Conservation (phyloP, 208 protist genomes). For the Phytomonas francai region DNA sequence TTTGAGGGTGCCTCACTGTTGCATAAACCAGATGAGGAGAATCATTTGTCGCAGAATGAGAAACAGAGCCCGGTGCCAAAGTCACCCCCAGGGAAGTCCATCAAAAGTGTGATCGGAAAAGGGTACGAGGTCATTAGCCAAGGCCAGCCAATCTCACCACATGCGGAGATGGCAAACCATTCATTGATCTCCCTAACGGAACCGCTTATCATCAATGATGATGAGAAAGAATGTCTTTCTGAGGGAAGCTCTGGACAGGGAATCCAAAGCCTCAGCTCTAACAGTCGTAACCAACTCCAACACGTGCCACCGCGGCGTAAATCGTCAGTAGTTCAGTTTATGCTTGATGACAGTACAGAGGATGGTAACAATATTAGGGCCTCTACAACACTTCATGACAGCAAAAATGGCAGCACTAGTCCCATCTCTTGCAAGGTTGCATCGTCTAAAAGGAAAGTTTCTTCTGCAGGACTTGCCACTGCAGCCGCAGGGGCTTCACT, state of each 20-base stretch:
- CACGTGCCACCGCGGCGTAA: not conserved
- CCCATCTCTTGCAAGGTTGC: not conserved
- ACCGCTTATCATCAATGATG: not conserved
- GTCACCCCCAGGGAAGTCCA: not conserved
- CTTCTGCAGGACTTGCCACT: not conserved
- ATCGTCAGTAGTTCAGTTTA: not conserved
- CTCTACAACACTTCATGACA: not conserved
- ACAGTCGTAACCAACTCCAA: not conserved
- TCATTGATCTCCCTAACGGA: not conserved
- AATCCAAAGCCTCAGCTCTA: not conserved
- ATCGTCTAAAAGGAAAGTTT: not conserved
- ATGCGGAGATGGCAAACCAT: not conserved
- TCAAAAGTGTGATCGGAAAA: not conserved
- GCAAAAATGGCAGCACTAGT: not conserved
- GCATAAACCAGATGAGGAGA: not conserved
- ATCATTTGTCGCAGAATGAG: not conserved
- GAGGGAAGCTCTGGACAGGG: not conserved
- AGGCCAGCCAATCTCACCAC: not conserved
- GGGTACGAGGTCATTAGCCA: not conserved
- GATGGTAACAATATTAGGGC: not conserved
- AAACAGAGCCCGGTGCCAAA: not conserved
- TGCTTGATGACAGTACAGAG: not conserved
- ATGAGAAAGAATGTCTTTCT: not conserved
- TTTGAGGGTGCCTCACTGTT: not conserved
- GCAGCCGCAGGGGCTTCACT: slow-evolving; percentile 1